These are phyloP conservation scores for Heterobasidion parviporum DNA, from an alignment of 1,284 basidiomycete genomes.

Conservation along the genomic window DNA sequence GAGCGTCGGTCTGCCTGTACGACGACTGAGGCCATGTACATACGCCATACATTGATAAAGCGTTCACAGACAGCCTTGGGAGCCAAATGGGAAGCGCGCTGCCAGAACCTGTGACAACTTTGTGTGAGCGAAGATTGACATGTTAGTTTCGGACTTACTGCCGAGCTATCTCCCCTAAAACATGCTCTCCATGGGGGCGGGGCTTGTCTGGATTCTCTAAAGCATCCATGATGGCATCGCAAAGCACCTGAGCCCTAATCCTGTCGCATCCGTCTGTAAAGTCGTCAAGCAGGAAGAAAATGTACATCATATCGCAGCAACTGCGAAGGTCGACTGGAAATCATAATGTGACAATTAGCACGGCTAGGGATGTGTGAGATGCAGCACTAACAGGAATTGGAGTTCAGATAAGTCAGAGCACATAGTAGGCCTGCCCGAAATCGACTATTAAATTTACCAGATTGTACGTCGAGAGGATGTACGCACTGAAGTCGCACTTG, in stretches of 20 bases:
- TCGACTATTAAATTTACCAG: not conserved
- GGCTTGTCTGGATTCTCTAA: conserved; percentile 12
- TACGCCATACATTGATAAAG: conserved; percentile 27
- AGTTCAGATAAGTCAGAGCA: not conserved
- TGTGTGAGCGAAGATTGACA: not conserved
- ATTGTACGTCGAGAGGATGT: not conserved
- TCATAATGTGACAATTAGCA: not conserved
- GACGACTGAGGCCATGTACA: conserved; percentile 30
- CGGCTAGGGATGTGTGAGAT: not conserved
- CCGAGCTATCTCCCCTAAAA: conserved; percentile 11
- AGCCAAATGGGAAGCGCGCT: conserved; percentile 20
- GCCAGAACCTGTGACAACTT: conserved; percentile 25
- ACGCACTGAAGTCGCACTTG: conserved; percentile 6
- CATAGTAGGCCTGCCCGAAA: conserved; percentile 1
- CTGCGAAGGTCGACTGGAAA: not conserved
- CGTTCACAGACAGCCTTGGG: conserved; percentile 23
- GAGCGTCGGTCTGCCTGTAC: conserved; percentile 30
- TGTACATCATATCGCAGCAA: conserved; percentile 21
- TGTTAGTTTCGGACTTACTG: conserved; percentile 14
- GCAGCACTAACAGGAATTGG: not conserved
- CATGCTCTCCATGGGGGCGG: conserved; percentile 13
- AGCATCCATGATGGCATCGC: conserved; percentile 21
- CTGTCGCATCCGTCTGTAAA: conserved; percentile 20
- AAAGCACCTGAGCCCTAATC: conserved; percentile 1
- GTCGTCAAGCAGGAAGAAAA: conserved; percentile 23